Evolutionary conservation across 2,329 filamentous ascomycete genomes (phyloP).

Genomic region (Sodiomyces alkalinus): DNA sequence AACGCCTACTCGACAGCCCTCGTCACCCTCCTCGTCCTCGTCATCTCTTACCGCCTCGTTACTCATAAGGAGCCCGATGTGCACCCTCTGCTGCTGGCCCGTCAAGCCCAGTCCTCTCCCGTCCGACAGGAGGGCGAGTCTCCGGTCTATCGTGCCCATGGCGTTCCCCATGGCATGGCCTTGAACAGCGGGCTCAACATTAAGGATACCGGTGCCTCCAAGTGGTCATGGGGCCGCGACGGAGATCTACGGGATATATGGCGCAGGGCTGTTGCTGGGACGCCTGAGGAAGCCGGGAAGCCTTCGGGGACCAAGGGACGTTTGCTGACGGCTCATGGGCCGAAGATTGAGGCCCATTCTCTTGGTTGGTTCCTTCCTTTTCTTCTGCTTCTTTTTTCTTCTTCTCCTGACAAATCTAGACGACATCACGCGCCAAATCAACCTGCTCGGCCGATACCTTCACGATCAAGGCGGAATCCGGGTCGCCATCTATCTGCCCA

Average conservation of each 20-base stretch:
- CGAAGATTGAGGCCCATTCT: constrained; percentile 25
- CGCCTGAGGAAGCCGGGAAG: constrained; percentile 46
- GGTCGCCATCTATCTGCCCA: constrained; percentile 82
- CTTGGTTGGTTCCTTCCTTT: background rate
- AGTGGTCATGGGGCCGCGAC: constrained; percentile 70
- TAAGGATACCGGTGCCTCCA: constrained; percentile 62
- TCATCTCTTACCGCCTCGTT: constrained; percentile 57
- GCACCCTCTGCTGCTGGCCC: constrained; percentile 78
- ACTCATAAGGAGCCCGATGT: constrained; percentile 70
- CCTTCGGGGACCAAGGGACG: constrained; percentile 46
- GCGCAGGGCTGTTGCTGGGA: constrained; percentile 54
- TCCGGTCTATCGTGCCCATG: constrained; percentile 69
- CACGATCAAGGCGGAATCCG: constrained; percentile 56
- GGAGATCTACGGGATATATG: constrained; percentile 89
- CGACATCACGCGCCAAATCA: constrained; percentile 72
- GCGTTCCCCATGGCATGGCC: constrained; percentile 72
- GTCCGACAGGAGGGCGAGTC: constrained; percentile 78
- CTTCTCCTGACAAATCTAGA: no score
- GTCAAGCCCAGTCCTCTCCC: constrained; percentile 64
- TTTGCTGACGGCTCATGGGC: constrained; percentile 67
- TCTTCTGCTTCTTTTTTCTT: no score
- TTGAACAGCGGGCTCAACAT: constrained; percentile 67
- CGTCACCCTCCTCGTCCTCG: constrained; percentile 46
- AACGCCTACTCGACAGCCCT: constrained; percentile 65
- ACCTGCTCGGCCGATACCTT: constrained; percentile 66